phyloP scores from a whole-genome alignment of 169 alveolate species.

The Eimeria sp. region DNA sequence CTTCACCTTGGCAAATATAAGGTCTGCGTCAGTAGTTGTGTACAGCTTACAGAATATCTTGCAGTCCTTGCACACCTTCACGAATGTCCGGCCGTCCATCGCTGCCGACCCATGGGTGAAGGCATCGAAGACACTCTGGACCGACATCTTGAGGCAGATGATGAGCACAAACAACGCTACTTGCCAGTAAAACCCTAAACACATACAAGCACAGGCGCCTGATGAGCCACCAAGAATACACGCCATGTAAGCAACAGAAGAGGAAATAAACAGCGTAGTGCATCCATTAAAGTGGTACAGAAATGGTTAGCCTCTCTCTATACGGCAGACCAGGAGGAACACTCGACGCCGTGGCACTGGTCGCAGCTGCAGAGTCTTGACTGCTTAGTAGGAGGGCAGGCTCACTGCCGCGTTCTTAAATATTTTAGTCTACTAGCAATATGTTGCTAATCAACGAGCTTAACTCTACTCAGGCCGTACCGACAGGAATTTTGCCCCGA shows the following conservation, averaged over 20 bases:
- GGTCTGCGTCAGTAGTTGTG: conserved; percentile 92
- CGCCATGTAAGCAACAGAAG: neutral
- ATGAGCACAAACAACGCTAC: neutral
- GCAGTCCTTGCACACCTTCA: conserved; percentile 89
- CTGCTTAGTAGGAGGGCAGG: neutral
- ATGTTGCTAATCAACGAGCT: neutral
- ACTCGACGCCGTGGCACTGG: neutral
- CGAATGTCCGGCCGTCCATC: conserved; percentile 92
- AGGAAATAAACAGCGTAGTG: neutral
- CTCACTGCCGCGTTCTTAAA: neutral
- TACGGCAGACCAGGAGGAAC: neutral
- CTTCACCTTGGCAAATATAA: conserved; percentile 91
- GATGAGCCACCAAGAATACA: neutral
- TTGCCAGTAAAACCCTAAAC: neutral
- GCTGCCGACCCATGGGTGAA: conserved; percentile 90
- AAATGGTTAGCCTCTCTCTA: neutral
- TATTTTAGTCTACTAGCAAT: neutral
- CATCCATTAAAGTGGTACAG: neutral
- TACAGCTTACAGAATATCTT: conserved; percentile 87
- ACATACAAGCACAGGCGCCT: neutral
- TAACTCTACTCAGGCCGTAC: neutral
- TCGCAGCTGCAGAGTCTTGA: neutral
- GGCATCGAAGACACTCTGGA: conserved; percentile 87
- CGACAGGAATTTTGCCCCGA: neutral
- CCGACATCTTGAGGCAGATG: conserved; percentile 33